Evolutionary conservation across 306 rosid genomes (phyloP), one percentile per base, ranked within the genome.

Genomic region (Rosa chinensis): DNA sequence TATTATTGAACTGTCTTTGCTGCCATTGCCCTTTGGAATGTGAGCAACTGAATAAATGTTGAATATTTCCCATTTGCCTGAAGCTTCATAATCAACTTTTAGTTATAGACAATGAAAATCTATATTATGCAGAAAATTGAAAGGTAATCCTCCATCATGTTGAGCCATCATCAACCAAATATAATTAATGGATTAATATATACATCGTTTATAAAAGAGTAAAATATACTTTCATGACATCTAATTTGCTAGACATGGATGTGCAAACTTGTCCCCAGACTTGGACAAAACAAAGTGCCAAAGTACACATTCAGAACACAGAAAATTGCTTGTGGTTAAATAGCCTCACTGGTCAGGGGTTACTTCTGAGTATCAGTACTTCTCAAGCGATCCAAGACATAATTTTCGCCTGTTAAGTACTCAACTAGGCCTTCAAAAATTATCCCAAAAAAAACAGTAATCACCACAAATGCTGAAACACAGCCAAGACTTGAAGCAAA

Each of bases 341-440:
- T 21, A 16, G 62, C 50, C n/a, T 56, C 18, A 74, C 48, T 44
- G 28, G 75, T 42, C 68, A 55, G 40, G 66, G 18, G 18, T 77
- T 84, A 75, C 83, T 77, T 66, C 82, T 80, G 69, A 53, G 66
- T 40, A 73, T 50, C 82, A n/a, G 12, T 49, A 69, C 84, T 86
- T 83, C 88, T 81, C 85, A 94, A 87, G 78, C 89, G 87, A 72
- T 88, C 75, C 82, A 94, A 87, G 11, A 91, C 89, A 58, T 89
- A 73, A 70, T 86, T 86, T 85, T 89, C 92, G 0, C 94, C 94
- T 4, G 91, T 89, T 79, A 94, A 89, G 77, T 81, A 74, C 88
- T 66, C 85, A 12, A 92, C 97, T 87, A 94, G 88, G 70, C 97
- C 98, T 94, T 83, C 70, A 70, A 76, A 82, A 71, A 69, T 6